Base-by-base conservation (phyloP, 129 eudicot genomes). In the Centrapalus pauciflorus region DNA sequence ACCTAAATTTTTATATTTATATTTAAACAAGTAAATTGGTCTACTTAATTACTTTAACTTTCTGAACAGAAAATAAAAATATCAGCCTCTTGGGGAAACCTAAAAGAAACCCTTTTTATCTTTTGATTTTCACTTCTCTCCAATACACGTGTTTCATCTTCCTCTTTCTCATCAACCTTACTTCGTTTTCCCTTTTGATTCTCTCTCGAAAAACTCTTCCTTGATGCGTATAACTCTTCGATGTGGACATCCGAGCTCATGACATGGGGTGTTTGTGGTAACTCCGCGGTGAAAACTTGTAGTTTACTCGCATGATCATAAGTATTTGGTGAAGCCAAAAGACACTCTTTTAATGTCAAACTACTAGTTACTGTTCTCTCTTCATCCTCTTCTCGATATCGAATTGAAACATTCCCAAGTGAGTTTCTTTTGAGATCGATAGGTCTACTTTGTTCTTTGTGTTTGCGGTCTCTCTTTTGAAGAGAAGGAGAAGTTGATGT, bases 41-140 rank as follows among this genome's bases (percentile, higher is more conserved):
- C n/a, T n/a, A n/a, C n/a, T n/a, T n/a, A 16, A 45, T 29, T 49
- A 10, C n/a, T 8, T 62, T 26, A 73, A 34, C 55, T 38, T 52
- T 73, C 72, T 8, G 72, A 64, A n/a, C 72, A 64, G 33, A 73
- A 73, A 54, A 63, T 33, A 55, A 64, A 64, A 54, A 73, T 73
- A 73, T 73, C 78, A 55, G 72, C 38, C 72, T 64, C 78, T 38
- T 73, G 10, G 13, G 78, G 78, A 29, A 64, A 43, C 65, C 78
- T 73, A 73, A 73, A 73, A 29, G 78, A 73, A 41, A 73, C 78
- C 20, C 64, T 73, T 66, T 64, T 73, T 29, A 64, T 73, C n/a
- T 38, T 73, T 41, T 54, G 78, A 73, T 72, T 73, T 3, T 32
- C 66, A 5, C 17, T 13, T 9, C 48, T 46, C 27, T 54, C 72